Conservation (phyloP, 306 rosid genomes). For the Inga oerstediana region DNA sequence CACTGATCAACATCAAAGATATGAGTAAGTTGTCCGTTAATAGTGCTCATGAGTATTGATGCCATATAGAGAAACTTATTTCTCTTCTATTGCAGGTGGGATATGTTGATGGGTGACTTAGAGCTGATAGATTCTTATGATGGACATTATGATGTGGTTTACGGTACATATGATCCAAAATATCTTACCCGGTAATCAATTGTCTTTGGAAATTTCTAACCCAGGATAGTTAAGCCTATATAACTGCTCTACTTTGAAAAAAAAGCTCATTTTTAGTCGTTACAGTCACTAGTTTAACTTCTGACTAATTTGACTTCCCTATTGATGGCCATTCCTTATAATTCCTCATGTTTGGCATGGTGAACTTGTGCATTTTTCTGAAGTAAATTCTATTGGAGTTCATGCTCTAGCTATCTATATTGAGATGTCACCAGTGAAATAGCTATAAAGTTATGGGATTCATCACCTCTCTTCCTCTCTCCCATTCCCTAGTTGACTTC, state of each 20-base stretch:
- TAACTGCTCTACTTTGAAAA: background rate
- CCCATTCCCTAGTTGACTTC: conserved; percentile 7
- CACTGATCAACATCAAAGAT: conserved; percentile 71
- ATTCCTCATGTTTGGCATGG: conserved; percentile 18
- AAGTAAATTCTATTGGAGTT: background rate
- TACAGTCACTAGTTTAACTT: conserved; percentile 15
- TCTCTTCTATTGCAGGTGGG: conserved; percentile 76
- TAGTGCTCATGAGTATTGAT: conserved; percentile 2
- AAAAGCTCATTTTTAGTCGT: background rate
- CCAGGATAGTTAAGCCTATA: background rate
- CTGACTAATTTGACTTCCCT: conserved; percentile 31
- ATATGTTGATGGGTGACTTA: conserved; percentile 91
- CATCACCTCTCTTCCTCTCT: conserved; percentile 18
- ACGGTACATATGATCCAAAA: conserved; percentile 86
- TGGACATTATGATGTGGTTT: conserved; percentile 85
- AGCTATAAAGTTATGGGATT: background rate
- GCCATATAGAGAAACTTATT: background rate
- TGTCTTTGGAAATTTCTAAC: background rate
- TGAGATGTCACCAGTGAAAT: conserved; percentile 29
- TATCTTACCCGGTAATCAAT: conserved; percentile 74
- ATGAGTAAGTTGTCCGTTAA: conserved; percentile 65
- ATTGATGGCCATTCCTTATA: conserved; percentile 17
- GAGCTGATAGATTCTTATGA: conserved; percentile 75
- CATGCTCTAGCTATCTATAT: conserved; percentile 19
- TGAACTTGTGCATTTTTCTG: background rate